Conservation (phyloP, 148 eudicot genomes). For the Vaccinium corymbosum region DNA sequence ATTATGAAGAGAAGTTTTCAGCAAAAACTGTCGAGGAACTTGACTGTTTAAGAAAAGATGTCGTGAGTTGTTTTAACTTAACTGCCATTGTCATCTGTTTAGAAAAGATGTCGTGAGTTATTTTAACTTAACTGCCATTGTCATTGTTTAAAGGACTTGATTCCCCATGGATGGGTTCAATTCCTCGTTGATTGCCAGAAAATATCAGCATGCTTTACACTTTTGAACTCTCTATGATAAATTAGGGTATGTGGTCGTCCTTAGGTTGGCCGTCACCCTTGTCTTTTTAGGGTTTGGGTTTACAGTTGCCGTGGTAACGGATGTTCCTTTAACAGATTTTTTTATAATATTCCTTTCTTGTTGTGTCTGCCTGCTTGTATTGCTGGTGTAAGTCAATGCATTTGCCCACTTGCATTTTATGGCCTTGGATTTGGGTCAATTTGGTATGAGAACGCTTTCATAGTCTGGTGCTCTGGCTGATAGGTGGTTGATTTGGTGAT, state of each 20-base stretch:
- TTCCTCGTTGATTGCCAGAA: background rate
- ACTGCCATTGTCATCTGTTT: slow-evolving; percentile 14
- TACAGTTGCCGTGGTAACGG: background rate
- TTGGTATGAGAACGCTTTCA: background rate
- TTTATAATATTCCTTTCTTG: background rate
- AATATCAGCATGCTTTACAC: background rate
- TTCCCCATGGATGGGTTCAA: background rate
- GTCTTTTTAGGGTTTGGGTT: background rate
- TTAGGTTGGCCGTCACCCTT: background rate
- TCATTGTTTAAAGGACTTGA: background rate
- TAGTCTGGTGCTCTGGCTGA: background rate
- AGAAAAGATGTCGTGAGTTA: slow-evolving; percentile 84
- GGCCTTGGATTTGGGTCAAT: background rate
- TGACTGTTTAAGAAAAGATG: slow-evolving; percentile 67
- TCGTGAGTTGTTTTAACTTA: slow-evolving; percentile 52
- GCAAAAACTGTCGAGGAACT: slow-evolving; percentile 73
- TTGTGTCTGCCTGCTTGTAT: background rate
- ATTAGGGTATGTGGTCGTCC: background rate
- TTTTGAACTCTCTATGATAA: background rate
- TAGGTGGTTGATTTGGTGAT: background rate
- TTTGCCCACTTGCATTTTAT: background rate
- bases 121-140: background rate
- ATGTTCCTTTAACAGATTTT: background rate
- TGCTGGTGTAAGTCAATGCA: background rate
- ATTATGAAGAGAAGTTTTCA: slow-evolving; percentile 84